These are phyloP conservation scores for Periconia macrospinosa DNA, from an alignment of 2,329 filamentous ascomycete genomes.

Conservation along the genomic window DNA sequence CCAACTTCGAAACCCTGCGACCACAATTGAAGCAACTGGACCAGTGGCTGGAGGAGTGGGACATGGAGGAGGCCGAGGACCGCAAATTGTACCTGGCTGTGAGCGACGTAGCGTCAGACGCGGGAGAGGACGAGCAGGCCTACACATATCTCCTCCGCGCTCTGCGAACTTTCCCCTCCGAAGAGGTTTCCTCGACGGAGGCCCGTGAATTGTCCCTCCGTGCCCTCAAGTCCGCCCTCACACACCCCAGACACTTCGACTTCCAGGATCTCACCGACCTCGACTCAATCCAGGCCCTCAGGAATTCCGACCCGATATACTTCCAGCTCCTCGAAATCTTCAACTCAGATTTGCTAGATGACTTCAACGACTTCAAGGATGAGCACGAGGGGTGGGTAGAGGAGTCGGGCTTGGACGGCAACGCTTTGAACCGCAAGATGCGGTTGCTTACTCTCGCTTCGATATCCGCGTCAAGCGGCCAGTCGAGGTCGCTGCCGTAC, in stretches of 20 bases:
- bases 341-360: conserved; percentile 88
- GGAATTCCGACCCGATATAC: conserved; percentile 79
- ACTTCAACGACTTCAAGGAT: conserved; percentile 93
- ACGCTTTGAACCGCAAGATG: conserved; percentile 88
- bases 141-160: conserved; percentile 76
- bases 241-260: conserved; percentile 68
- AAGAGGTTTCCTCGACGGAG: conserved; percentile 57
- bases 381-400: conserved; percentile 87
- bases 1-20: conserved; percentile 76
- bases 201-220: conserved; percentile 63
- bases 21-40: conserved; percentile 82
- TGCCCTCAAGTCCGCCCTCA: conserved; percentile 68
- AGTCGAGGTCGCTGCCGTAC: conserved; percentile 87
- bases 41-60: conserved; percentile 81
- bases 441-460: conserved; percentile 91
- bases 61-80: conserved; percentile 77
- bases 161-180: conserved; percentile 71
- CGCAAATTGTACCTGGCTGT: conserved; percentile 84
- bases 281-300: conserved; percentile 81
- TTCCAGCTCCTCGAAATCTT: conserved; percentile 95
- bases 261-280: conserved; percentile 72
- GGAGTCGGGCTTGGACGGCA: conserved; percentile 70
- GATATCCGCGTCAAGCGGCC: conserved; percentile 75
- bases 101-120: conserved; percentile 76
- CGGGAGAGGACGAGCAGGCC: conserved; percentile 74